Evolutionary conservation across 78 protist species (phyloP), one percentile per base, ranked within the genome.

Genomic region (Protostelium mycophagum): DNA sequence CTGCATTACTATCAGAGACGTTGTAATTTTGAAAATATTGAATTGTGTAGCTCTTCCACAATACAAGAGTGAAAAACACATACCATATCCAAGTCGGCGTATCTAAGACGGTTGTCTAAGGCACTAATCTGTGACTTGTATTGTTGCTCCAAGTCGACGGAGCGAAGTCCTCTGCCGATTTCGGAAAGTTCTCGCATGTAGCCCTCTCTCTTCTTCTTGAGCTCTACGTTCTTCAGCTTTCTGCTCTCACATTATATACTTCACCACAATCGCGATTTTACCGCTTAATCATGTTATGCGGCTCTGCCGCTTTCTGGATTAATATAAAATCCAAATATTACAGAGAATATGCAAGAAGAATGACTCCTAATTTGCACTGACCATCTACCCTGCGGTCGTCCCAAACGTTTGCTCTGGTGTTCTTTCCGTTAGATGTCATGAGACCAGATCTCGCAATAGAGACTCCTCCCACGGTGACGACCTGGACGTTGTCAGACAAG

Each of bases 391-490:
- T 35, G 83, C 85, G 88, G 28, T 86, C 90, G 36, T 95, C 94
- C 94, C 92, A 91, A 31, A 87, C 73, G 36, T 88, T n/a, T 5
- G 93, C 85, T 29, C 89, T 63, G 0, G 89, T 1, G 38, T 89
- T 90, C 9, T 37, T 25, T 88, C 84, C 38, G 88, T 38, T 0
- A 35, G 0, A 36, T 99, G 98, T 90, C 92, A 98, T 97, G 38
- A 95, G 28, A 83, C 99, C 99, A 31, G 88, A 35, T 88, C 97
- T 98, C 38, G 90, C 86, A 39, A 98, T 96, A 38, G 94, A 63
- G 28, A 97, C 89, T 34, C 99, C 99, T 5, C 97, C 97, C 25
- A 97, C 34, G 16, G 99, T 95, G 36, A 98, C 97, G 0, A 94
- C 94, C 29, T 39, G 85, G n/a, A 63, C 0, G 34, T 87, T 85